Evolutionary conservation across 371 early-diverging fungal species (phyloP), one percentile per base, ranked within the genome.

Genomic region (Rhizopus sp.): DNA sequence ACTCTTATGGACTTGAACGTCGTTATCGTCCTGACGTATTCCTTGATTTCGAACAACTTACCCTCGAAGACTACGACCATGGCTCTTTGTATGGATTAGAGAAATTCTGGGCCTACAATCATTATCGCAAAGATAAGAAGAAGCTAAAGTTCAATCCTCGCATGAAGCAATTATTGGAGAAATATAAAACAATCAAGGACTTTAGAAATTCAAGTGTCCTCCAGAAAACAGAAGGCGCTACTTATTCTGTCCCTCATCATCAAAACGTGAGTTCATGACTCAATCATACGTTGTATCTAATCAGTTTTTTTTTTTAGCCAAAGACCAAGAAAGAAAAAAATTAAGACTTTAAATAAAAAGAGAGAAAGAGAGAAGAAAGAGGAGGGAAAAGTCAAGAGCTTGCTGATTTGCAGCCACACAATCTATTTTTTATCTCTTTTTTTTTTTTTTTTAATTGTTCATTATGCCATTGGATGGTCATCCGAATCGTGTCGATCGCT

Each of bases 41-140:
- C 72, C 72, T 85, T 50, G 96, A 97, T 59, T 97, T 97, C 77
- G 90, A 94, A 75, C 85, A 83, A 16, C 60, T 93, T 62, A 90
- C 93, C 1, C 73, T 88, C 45, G 68, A 75, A 47, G 97, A 97
- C 59, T 84, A 83, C 50, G 85, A 84, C 45, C 78, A 81, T 53
- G 89, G 88, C 38, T 75, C 88, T 56, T 69, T 93, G 63, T 97
- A 97, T 60, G 97, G 96, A 1, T 70, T 95, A 55, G 97, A 97
- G 66, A 97, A 97, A 75, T 93, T 97, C 78, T 97, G 97, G 96
- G 97, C 97, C 3, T 96, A 92, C 64, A 72, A 92, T 53, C 87
- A 76, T 69, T 97, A 93, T 70, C 90, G 96, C 67, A 90, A 93
- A 79, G 93, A 93, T 67, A 92, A 90, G 75, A 70, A 59, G 55